Evolutionary conservation across 2,329 filamentous ascomycete species (phyloP).

Genomic region (Thielaviopsis euricoi): DNA sequence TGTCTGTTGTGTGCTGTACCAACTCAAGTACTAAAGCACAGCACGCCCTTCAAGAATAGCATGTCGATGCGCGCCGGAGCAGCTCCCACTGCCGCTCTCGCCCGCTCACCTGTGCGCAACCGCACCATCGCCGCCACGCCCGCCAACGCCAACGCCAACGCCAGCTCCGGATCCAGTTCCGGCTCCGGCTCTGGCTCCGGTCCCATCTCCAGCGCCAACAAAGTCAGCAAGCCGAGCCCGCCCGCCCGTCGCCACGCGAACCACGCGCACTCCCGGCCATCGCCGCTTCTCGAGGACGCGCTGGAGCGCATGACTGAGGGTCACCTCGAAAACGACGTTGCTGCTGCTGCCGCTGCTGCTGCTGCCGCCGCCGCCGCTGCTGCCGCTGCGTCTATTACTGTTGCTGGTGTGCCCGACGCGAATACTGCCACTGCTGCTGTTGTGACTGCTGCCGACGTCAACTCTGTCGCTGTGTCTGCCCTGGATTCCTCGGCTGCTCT

Average conservation of each 20-base stretch:
- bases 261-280: background rate
- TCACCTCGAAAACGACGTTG: background rate
- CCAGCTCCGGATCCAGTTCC: background rate
- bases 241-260: background rate
- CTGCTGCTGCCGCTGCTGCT: background rate
- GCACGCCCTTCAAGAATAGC: background rate
- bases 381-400: background rate
- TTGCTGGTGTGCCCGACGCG: background rate
- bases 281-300: conserved; percentile 8
- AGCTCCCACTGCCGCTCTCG: background rate
- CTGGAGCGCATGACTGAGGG: conserved; percentile 7
- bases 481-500: background rate
- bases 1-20: no score
- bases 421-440: background rate
- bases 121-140: conserved; percentile 1
- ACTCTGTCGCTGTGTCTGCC: background rate
- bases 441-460: background rate
- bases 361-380: background rate
- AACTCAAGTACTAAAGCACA: no score
- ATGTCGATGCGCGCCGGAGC: conserved; percentile 9
- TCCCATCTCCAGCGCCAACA: background rate
- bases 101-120: conserved; percentile 5
- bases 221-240: conserved; percentile 8
- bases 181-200: no score
- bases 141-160: background rate